phyloP scores from a whole-genome alignment of 2,329 filamentous ascomycete genomes.

The Magnaporthiopsis incrustans region DNA sequence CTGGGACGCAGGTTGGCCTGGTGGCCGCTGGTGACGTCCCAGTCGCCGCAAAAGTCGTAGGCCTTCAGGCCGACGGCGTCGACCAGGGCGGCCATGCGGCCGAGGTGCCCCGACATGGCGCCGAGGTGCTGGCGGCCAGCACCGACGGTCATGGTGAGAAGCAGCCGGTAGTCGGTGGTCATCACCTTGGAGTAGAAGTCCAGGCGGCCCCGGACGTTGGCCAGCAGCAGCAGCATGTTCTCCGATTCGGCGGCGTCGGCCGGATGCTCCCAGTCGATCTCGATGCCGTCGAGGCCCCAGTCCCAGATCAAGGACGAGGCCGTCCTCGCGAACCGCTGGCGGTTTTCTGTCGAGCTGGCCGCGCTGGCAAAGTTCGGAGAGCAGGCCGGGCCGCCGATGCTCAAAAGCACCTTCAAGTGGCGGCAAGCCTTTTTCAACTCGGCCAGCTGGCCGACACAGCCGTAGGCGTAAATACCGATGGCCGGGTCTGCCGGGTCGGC shows the following conservation, averaged over 20 bases:
- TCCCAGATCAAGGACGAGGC: slow-evolving; percentile 67
- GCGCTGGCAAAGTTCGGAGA: slow-evolving; percentile 66
- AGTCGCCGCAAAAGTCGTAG: slow-evolving; percentile 66
- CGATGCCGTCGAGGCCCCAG: slow-evolving; percentile 43
- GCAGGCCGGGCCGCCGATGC: slow-evolving; percentile 82
- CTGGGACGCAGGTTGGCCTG: slow-evolving; percentile 62
- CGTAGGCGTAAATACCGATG: slow-evolving; percentile 64
- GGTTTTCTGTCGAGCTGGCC: slow-evolving; percentile 52
- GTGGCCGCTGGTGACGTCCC: slow-evolving; percentile 56
- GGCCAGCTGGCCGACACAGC: slow-evolving; percentile 72
- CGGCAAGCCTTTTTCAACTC: slow-evolving; percentile 70
- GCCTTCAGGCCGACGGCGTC: slow-evolving; percentile 59
- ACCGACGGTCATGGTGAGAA: slow-evolving; percentile 43
- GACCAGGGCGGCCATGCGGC: slow-evolving; percentile 36
- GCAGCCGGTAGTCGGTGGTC: slow-evolving; percentile 39
- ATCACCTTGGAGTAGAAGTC: slow-evolving; percentile 34
- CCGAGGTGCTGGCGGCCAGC: slow-evolving; percentile 40
- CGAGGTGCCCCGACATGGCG: slow-evolving; percentile 31
- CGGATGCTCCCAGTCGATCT: slow-evolving; percentile 34
- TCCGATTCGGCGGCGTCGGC: slow-evolving; percentile 28
- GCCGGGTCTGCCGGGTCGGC: background rate
- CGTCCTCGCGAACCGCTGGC: slow-evolving; percentile 59
- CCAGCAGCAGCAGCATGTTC: slow-evolving; percentile 37
- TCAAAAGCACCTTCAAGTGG: slow-evolving; percentile 68
- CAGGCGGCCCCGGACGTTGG: slow-evolving; percentile 36